A percentile compares a stretch with the other conserved stretches of the same genome.
Evolutionary conservation across 768 basidiomycete species (phyloP).

Genomic region (Calocera cornea): DNA sequence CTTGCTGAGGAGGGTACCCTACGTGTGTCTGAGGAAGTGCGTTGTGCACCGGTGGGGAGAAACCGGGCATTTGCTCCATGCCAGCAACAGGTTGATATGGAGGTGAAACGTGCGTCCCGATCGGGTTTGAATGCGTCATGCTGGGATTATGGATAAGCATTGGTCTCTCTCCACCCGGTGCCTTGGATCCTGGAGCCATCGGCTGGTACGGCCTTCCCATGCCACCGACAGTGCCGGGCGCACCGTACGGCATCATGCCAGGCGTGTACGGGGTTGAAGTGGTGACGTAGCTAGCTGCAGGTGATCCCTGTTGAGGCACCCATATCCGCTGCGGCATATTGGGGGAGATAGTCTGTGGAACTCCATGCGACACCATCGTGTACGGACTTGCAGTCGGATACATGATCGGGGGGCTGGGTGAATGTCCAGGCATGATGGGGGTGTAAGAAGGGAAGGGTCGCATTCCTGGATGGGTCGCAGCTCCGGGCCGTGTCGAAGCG

Average conservation of each 20-base stretch:
- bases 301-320: background rate
- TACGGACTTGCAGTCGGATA: background rate
- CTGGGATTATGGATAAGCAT: background rate
- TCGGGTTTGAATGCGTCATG: background rate
- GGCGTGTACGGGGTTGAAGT: background rate
- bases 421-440: background rate
- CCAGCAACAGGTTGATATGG: background rate
- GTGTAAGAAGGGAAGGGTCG: background rate
- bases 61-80: slow-evolving; percentile 3
- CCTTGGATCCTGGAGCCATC: background rate
- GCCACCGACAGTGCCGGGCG: background rate
- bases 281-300: background rate
- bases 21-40: slow-evolving; percentile 1
- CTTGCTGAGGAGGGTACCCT: background rate
- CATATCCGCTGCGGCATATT: background rate
- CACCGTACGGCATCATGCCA: background rate
- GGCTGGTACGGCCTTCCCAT: background rate
- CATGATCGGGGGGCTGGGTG: background rate
- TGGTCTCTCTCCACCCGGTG: background rate
- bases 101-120: background rate
- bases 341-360: background rate
- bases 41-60: background rate
- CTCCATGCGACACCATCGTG: background rate
- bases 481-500: background rate
- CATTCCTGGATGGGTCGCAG: background rate